Evolutionary conservation across 169 alveolate species (phyloP).

Genomic region (Eimeria brunetti): DNA sequence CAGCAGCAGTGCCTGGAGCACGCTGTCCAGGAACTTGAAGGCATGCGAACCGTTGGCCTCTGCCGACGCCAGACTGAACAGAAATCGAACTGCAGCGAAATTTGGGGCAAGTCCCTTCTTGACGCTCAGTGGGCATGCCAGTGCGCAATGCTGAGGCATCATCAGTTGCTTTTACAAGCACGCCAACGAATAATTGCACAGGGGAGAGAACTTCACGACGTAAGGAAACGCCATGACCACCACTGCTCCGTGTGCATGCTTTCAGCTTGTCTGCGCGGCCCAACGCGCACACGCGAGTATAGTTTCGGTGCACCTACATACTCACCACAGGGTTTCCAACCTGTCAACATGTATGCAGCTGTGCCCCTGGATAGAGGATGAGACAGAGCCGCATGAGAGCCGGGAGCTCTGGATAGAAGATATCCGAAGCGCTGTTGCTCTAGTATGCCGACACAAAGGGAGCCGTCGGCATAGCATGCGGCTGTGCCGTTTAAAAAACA

Average conservation of each 20-base stretch:
- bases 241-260: neutral
- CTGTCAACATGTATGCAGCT: neutral
- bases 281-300: neutral
- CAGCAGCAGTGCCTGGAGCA: slow-evolving; percentile 22
- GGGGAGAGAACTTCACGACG: slow-evolving; percentile 36
- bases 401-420: slow-evolving; percentile 57
- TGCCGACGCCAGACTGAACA: slow-evolving; percentile 41
- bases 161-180: slow-evolving; percentile 19
- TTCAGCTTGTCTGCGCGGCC: neutral
- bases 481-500: neutral
- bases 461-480: neutral
- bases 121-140: slow-evolving; percentile 70
- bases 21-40: slow-evolving; percentile 46
- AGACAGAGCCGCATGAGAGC: neutral
- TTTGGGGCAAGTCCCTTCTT: slow-evolving; percentile 50
- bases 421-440: slow-evolving; percentile 65
- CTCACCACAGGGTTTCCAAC: neutral
- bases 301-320: neutral
- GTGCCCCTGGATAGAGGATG: slow-evolving; percentile 66
- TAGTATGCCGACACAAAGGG: neutral
- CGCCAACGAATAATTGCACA: slow-evolving; percentile 36
- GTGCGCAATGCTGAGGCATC: slow-evolving; percentile 45
- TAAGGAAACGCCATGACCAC: neutral
- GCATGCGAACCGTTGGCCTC: slow-evolving; percentile 48
- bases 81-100: neutral